A percentile compares a stretch with the other conserved stretches of the same genome.
phyloP scores from a whole-genome alignment of 1,284 basidiomycete species.

The Cutaneotrichosporon cutaneum region DNA sequence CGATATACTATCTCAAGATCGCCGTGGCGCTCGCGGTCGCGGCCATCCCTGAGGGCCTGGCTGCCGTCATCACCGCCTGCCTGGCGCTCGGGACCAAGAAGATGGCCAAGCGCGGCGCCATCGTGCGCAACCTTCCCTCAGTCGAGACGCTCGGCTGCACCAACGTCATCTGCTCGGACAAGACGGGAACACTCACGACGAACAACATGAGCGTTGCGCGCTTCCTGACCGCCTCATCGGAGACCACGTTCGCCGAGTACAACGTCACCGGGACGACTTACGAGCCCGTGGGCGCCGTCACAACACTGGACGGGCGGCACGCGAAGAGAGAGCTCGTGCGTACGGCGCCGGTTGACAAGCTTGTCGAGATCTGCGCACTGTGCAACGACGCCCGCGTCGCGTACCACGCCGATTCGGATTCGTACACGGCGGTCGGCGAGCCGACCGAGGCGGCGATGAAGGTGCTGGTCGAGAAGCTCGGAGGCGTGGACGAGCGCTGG shows the following conservation, averaged over 20 bases:
- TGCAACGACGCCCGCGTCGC: constrained; percentile 90
- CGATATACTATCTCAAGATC: constrained; percentile 97
- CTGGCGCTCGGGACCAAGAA: constrained; percentile 92
- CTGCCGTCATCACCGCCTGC: constrained; percentile 95
- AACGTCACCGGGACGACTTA: constrained; percentile 85
- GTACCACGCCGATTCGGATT: constrained; percentile 67
- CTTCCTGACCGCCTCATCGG: constrained; percentile 65
- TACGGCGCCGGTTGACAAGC: constrained; percentile 71
- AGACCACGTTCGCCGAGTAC: constrained; percentile 65
- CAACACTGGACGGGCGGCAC: constrained; percentile 63
- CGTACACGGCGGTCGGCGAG: constrained; percentile 85
- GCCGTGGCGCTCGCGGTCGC: constrained; percentile 94
- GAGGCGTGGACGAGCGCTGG: constrained; percentile 55
- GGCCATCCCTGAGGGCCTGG: constrained; percentile 91
- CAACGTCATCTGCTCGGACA: constrained; percentile 95
- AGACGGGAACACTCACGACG: constrained; percentile 92
- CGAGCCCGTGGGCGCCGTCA: constrained; percentile 74
- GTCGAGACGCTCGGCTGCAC: constrained; percentile 95
- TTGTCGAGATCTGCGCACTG: constrained; percentile 84
- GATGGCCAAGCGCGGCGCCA: constrained; percentile 97
- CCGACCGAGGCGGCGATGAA: constrained; percentile 94
- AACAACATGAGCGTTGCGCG: constrained; percentile 93
- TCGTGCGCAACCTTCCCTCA: constrained; percentile 90
- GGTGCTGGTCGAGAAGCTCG: constrained; percentile 86
- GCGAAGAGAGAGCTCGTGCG: constrained; percentile 59